Evolutionary conservation across 306 rosid genomes (phyloP).

Genomic region (Cucumis hystrix): DNA sequence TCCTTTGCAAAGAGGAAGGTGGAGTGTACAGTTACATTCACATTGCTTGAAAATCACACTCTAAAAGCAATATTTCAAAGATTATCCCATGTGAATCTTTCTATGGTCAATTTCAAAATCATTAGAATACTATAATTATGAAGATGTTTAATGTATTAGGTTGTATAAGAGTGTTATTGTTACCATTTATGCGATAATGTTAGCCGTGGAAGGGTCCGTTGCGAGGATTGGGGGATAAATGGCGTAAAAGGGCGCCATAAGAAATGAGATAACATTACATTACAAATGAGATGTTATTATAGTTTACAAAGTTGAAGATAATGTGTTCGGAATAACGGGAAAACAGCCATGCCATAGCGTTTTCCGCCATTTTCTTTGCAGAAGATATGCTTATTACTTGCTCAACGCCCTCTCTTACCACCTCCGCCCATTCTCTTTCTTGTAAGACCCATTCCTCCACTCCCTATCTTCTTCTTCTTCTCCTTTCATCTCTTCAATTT

Average conservation of each 20-base stretch:
- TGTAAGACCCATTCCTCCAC: constrained; percentile 31
- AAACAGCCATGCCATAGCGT: background rate
- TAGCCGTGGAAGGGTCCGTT: background rate
- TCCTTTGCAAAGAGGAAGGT: too few species aligned
- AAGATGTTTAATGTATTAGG: too few species aligned
- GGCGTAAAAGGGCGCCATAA: background rate
- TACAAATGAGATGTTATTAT: too few species aligned
- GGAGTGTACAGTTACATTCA: too few species aligned
- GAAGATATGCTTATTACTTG: constrained; percentile 28
- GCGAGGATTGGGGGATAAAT: background rate
- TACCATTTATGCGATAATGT: background rate
- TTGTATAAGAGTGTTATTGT: too few species aligned
- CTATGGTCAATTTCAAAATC: too few species aligned
- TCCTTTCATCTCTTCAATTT: background rate
- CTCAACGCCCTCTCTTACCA: constrained; percentile 14
- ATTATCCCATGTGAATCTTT: too few species aligned
- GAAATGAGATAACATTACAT: background rate
- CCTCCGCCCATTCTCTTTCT: constrained; percentile 21
- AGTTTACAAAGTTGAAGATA: background rate
- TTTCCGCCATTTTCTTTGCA: background rate
- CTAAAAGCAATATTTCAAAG: too few species aligned
- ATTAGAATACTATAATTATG: too few species aligned
- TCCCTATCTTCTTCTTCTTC: background rate
- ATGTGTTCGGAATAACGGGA: background rate
- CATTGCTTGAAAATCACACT: too few species aligned